Evolutionary conservation across 129 eudicot genomes (phyloP).

Genomic region (Tanacetum coccineum): DNA sequence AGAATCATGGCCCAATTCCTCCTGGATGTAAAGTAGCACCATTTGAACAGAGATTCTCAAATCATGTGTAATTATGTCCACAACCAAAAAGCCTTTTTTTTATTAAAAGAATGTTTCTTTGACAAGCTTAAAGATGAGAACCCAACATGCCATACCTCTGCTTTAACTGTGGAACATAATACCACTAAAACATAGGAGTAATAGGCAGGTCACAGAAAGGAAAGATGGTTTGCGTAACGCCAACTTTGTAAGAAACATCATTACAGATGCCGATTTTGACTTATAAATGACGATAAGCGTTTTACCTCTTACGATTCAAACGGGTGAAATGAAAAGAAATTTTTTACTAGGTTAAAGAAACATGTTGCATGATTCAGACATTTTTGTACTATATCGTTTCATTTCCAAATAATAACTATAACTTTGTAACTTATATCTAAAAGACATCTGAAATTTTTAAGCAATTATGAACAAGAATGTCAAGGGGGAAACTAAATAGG

Average conservation of each 20-base stretch:
- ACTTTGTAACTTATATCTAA: too few species aligned
- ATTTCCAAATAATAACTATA: too few species aligned
- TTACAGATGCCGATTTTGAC: not conserved
- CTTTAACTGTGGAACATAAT: not conserved
- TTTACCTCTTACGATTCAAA: too few species aligned
- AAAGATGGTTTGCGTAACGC: too few species aligned
- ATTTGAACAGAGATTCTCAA: slow-evolving; percentile 22
- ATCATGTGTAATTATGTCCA: slow-evolving; percentile 20
- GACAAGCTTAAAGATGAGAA: not conserved
- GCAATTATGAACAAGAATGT: slow-evolving; percentile 8
- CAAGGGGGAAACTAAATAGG: slow-evolving; percentile 4
- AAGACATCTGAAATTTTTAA: not conserved
- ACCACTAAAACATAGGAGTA: too few species aligned
- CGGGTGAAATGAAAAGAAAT: too few species aligned
- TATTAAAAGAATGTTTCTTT: not conserved
- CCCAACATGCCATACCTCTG: not conserved
- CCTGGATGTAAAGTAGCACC: slow-evolving; percentile 20
- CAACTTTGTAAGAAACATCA: not conserved
- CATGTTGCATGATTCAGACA: too few species aligned
- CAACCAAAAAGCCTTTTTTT: slow-evolving; percentile 14
- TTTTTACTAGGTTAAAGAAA: too few species aligned
- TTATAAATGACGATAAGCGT: not conserved
- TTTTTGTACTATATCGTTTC: too few species aligned
- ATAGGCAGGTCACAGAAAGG: too few species aligned
- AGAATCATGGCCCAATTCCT: slow-evolving; percentile 20